Conservation (phyloP, 2,329 filamentous ascomycete genomes). For the Alternaria brassicicola region DNA sequence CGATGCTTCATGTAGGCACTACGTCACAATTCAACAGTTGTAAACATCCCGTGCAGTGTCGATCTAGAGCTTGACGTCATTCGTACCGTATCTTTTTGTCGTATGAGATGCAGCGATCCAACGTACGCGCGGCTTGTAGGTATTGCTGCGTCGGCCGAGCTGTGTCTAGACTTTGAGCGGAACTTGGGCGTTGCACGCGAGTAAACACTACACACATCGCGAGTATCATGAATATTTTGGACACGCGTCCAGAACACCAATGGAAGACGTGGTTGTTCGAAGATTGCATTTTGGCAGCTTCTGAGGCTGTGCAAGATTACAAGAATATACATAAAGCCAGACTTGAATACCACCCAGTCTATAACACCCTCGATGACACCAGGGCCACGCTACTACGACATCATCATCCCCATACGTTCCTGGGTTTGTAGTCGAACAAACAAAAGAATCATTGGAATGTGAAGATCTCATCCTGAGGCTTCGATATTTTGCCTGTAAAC, state of each 20-base stretch:
- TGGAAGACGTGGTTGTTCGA: background rate
- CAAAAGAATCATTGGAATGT: constrained; percentile 5
- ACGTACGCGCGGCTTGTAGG: background rate
- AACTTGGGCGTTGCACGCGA: background rate
- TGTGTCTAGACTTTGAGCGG: background rate
- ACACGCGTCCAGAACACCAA: too few species aligned
- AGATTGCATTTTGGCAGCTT: background rate
- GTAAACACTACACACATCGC: background rate
- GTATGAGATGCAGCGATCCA: background rate
- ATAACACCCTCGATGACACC: background rate
- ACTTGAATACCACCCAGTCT: background rate
- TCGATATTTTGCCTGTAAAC: constrained; percentile 9
- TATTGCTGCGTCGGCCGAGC: background rate
- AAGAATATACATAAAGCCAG: background rate
- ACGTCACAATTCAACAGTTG: background rate
- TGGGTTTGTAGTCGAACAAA: background rate
- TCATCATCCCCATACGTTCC: background rate
- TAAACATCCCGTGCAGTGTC: background rate
- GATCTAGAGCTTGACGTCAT: background rate
- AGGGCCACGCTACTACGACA: background rate
- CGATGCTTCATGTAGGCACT: background rate
- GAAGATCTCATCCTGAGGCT: constrained; percentile 21
- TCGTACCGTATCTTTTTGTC: background rate
- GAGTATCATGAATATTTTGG: background rate
- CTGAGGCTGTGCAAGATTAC: background rate